phyloP scores from a whole-genome alignment of 2,329 filamentous ascomycete genomes.

The Colletotrichum brevisporum region DNA sequence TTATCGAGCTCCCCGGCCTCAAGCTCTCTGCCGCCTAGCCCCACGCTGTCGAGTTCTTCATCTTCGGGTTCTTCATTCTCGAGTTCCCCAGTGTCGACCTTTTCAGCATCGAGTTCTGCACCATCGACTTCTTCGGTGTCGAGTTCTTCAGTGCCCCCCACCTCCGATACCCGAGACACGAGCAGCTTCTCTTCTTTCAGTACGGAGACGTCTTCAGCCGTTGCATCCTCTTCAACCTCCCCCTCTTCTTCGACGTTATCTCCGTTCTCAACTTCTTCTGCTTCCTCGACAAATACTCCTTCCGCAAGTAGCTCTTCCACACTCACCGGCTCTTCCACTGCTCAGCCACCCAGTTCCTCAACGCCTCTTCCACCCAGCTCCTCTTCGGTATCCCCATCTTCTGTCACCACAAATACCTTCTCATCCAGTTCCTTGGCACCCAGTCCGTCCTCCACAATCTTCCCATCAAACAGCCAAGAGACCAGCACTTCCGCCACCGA shows the following conservation, averaged over 20 bases:
- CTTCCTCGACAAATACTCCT: not conserved
- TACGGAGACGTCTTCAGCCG: not conserved
- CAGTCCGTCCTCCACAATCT: not conserved
- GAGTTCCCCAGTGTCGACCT: too few species aligned
- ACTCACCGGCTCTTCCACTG: not conserved
- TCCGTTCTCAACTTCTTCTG: not conserved
- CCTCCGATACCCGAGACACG: too few species aligned
- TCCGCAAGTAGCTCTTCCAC: not conserved
- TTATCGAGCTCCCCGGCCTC: too few species aligned
- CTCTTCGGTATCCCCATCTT: not conserved
- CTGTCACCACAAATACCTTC: not conserved
- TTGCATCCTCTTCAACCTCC: not conserved
- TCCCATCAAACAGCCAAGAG: not conserved
- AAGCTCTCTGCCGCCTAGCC: too few species aligned
- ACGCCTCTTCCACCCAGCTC: not conserved
- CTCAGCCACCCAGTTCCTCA: not conserved
- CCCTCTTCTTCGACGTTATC: not conserved
- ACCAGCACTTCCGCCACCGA: not conserved
- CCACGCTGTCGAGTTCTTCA: too few species aligned
- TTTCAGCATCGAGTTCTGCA: too few species aligned
- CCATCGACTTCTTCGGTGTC: too few species aligned
- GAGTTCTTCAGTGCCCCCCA: too few species aligned
- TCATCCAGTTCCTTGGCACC: not conserved
- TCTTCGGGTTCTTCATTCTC: too few species aligned
- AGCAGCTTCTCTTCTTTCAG: too few species aligned